phyloP scores from a whole-genome alignment of 2,329 filamentous ascomycete species.

The Eutypella sp. region DNA sequence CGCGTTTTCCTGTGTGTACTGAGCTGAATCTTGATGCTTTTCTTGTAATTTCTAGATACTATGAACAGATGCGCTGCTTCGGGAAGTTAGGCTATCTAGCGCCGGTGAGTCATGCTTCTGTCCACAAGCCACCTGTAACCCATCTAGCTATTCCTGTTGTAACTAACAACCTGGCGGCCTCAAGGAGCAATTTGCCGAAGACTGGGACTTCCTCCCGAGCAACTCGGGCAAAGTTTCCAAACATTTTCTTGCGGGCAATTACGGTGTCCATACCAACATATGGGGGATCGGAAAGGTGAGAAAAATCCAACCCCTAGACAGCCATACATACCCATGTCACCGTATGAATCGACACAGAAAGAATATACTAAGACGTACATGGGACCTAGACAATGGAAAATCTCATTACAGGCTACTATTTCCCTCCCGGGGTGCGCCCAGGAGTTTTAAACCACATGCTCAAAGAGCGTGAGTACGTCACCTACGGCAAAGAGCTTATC shows the following conservation, averaged over 20 bases:
- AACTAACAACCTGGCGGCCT: background rate
- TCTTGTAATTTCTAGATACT: conserved; percentile 5
- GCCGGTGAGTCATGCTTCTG: conserved; percentile 12
- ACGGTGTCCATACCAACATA: conserved; percentile 12
- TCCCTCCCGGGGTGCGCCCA: background rate
- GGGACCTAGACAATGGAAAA: background rate
- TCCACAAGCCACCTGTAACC: too few relatives aligned
- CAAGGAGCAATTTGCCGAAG: conserved; percentile 14
- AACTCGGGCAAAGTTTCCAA: background rate
- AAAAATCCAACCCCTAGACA: too few relatives aligned
- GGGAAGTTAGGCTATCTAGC: conserved; percentile 8
- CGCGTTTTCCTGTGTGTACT: too few relatives aligned
- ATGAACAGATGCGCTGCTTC: conserved; percentile 6
- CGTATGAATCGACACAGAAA: too few relatives aligned
- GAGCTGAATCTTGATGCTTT: background rate
- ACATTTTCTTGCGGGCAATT: conserved; percentile 13
- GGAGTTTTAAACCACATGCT: background rate
- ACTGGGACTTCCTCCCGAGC: conserved; percentile 12
- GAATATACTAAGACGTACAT: too few relatives aligned
- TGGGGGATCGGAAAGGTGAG: conserved; percentile 11
- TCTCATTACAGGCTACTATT: background rate
- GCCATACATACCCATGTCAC: too few relatives aligned
- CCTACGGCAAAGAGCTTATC: background rate
- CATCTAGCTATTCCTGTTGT: background rate
- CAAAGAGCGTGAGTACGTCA: background rate